Conservation (phyloP, 164 flowering plant genomes). For the Hamamelis virginiana region DNA sequence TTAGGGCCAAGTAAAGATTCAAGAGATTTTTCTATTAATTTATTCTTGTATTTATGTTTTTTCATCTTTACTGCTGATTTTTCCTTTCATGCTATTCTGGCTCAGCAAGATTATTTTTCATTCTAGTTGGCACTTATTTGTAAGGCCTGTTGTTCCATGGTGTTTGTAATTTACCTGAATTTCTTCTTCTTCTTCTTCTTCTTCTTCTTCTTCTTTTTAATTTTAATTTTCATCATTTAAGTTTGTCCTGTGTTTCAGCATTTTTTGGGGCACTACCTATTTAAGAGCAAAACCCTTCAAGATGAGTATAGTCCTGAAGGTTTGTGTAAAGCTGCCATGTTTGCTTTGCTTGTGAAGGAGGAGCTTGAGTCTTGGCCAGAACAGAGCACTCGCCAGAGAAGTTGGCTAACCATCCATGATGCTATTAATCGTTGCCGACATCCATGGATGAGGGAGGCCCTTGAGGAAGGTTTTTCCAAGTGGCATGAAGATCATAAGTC, state of each 20-base stretch:
- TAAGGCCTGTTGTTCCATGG: no score
- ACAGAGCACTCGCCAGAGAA: slow-evolving; percentile 41
- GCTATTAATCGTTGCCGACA: slow-evolving; percentile 49
- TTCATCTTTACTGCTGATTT: no score
- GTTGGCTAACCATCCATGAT: slow-evolving; percentile 49
- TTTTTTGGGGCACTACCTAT: slow-evolving; percentile 42
- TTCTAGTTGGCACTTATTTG: no score
- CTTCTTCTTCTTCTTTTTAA: no score
- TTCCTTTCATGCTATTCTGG: no score
- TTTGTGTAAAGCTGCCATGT: slow-evolving; percentile 56
- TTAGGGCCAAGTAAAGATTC: no score
- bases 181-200: background rate
- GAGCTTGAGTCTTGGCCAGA: slow-evolving; percentile 64
- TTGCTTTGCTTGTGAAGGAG: slow-evolving; percentile 56
- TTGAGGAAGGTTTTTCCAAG: slow-evolving; percentile 40
- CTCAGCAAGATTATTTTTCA: no score
- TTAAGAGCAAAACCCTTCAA: slow-evolving; percentile 61
- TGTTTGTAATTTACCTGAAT: no score
- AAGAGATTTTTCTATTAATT: no score
- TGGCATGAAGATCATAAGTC: slow-evolving; percentile 33
- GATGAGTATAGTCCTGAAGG: slow-evolving; percentile 63
- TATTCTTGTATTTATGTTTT: no score
- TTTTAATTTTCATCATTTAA: no score
- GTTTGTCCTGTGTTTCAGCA: slow-evolving; percentile 27
- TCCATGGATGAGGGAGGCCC: slow-evolving; percentile 58